Evolutionary conservation across 768 basidiomycete species (phyloP).

Genomic region (Psilocybe subaeruginosa): DNA sequence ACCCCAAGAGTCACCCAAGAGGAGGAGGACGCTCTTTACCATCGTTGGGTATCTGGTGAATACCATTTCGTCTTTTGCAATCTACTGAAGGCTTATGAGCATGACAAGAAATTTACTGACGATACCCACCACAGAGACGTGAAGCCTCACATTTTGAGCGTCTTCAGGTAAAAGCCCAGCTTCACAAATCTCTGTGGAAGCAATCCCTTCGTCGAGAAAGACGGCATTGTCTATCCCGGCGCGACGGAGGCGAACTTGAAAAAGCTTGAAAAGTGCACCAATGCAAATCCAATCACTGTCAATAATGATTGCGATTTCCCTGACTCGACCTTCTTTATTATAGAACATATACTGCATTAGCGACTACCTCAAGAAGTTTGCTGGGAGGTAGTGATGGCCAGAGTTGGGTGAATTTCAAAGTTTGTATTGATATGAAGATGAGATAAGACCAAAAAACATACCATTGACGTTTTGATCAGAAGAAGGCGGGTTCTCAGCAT

Average conservation of each 20-base stretch:
- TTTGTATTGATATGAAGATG: too few species aligned
- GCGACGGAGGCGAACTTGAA: background rate
- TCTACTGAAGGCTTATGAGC: too few species aligned
- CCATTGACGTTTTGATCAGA: too few species aligned
- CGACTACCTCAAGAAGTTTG: too few species aligned
- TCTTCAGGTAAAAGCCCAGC: background rate
- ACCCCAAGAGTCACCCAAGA: too few species aligned
- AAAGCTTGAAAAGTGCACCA: background rate
- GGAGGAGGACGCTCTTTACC: background rate
- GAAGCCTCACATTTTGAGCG: slow-evolving; percentile 2
- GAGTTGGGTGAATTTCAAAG: too few species aligned
- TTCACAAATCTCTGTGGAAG: slow-evolving; percentile 1
- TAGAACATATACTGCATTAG: too few species aligned
- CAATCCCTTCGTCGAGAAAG: slow-evolving; percentile 5
- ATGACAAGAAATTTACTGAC: background rate
- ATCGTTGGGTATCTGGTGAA: slow-evolving; percentile 1
- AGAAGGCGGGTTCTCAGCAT: too few species aligned
- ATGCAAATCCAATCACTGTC: background rate
- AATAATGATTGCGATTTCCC: too few species aligned
- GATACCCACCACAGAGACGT: slow-evolving; percentile 5
- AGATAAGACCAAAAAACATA: too few species aligned
- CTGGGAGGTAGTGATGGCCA: too few species aligned
- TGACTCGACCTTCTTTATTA: too few species aligned
- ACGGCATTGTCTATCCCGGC: slow-evolving; percentile 4
- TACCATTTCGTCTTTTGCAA: background rate